Base-by-base conservation (phyloP, 2,329 filamentous ascomycete genomes). In the Fusarium neocosmosporiellum region DNA sequence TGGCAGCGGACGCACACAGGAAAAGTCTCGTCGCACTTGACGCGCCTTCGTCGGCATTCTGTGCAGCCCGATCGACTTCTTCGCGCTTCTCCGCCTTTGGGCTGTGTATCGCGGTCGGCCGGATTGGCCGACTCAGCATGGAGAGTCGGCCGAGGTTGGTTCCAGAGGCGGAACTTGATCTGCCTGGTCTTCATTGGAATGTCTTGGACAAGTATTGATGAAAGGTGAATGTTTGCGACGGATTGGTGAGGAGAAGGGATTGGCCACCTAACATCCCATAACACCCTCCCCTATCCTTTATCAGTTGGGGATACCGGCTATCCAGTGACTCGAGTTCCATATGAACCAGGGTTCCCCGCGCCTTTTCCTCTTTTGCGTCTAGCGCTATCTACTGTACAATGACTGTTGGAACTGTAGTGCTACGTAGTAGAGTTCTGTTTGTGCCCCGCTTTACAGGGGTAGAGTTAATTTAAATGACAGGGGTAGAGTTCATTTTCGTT, bases 1-100 rank as follows among this genome's bases (percentile, higher is more conserved):
- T 60, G 58, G 14, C 58, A 60, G n/a, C 37, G 58, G 18, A 60
- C 5, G 27, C 58, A 46, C 20, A 60, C 58, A 24, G 58, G 58
- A 33, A 48, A 60, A 16, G 58, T 60, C 29, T 60, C 58, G 24
- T 60, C 58, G 29, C 58, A 60, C 24, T 60, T 60, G 24, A 60
- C 58, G 13, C 58, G 58, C 29, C 58, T 46, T 7, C n/a, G 9
- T 60, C 39, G 36, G 29, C 58, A 60, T 20, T 41, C 58, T 16
- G n/a, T 41, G 39, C 58, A 60, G 4, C 58, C 58, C 9, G 29
- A 54, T 7, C 50, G 50, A 33, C 50, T 54, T 34, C 29, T 54
- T 22, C 39, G 39, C 13, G 39, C 20, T 24, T 43, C 39, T 43
- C 13, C 20, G 20, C 39, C 39, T 43, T 43, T 43, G 13, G 20